These are phyloP conservation scores for Berberis vulgaris DNA, from an alignment of 164 flowering plant genomes.

Conservation along the genomic window DNA sequence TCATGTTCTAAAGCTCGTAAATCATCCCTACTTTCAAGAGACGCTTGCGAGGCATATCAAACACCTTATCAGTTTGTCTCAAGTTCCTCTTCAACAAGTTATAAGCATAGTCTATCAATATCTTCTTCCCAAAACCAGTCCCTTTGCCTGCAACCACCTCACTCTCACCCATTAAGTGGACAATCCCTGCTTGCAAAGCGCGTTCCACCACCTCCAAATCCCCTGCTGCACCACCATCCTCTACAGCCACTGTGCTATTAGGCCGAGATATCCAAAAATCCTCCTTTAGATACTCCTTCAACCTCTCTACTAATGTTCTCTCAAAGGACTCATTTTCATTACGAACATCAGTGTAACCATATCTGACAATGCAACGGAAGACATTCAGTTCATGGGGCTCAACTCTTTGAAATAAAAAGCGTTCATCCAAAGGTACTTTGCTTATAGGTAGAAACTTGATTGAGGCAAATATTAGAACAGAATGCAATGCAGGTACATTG, in stretches of 20 bases:
- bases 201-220: slow-evolving; percentile 35
- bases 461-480: slow-evolving; percentile 16
- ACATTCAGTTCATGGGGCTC: slow-evolving; percentile 1
- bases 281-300: slow-evolving; percentile 8
- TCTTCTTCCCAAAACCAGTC: slow-evolving; percentile 33
- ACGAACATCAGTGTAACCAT: slow-evolving; percentile 17
- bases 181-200: slow-evolving; percentile 27
- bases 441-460: slow-evolving; percentile 20
- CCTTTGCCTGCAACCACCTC: slow-evolving; percentile 58
- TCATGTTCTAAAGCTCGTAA: slow-evolving; percentile 39
- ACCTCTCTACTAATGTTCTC: not conserved
- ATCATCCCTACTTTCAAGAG: slow-evolving; percentile 74
- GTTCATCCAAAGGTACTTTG: slow-evolving; percentile 14
- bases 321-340: not conserved
- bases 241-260: not conserved
- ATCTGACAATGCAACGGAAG: slow-evolving; percentile 24
- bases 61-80: slow-evolving; percentile 42
- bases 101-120: slow-evolving; percentile 51
- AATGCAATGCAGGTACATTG: slow-evolving; percentile 19
- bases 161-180: slow-evolving; percentile 50
- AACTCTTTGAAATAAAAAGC: slow-evolving; percentile 20
- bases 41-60: slow-evolving; percentile 52
- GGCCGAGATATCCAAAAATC: slow-evolving; percentile 7
- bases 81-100: slow-evolving; percentile 49
- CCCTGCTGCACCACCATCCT: slow-evolving; percentile 7